Conservation (phyloP, 495 filamentous ascomycete genomes). For the Diplogelasinospora grovesii region DNA sequence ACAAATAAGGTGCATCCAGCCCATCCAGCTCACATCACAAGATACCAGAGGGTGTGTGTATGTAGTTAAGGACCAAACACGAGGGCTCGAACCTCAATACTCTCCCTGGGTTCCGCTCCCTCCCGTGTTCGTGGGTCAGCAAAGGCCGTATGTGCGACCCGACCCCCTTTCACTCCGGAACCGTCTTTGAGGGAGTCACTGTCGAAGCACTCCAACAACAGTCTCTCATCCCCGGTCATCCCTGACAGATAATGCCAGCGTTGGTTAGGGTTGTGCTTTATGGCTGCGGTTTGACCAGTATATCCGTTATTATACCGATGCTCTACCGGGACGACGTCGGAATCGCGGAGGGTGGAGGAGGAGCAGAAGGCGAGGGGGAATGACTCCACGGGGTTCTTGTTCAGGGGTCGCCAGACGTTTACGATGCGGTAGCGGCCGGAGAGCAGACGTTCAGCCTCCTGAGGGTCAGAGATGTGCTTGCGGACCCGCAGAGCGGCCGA, state of each 20-base stretch:
- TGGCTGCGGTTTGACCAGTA: slow-evolving; percentile 70
- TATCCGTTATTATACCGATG: slow-evolving; percentile 64
- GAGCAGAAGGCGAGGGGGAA: slow-evolving; percentile 67
- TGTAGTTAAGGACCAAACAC: slow-evolving; percentile 63
- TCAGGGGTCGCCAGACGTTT: slow-evolving; percentile 82
- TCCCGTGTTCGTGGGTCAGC: slow-evolving; percentile 58
- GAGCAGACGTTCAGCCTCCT: slow-evolving; percentile 51
- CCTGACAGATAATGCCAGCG: slow-evolving; percentile 76
- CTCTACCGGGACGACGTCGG: slow-evolving; percentile 63
- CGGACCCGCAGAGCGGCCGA: slow-evolving; percentile 59
- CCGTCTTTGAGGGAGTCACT: slow-evolving; percentile 44
- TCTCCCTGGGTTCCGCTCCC: slow-evolving; percentile 60
- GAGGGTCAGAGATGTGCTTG: slow-evolving; percentile 46
- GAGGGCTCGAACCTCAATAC: slow-evolving; percentile 80
- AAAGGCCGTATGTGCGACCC: slow-evolving; percentile 81
- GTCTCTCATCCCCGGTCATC: slow-evolving; percentile 64
- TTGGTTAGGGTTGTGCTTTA: slow-evolving; percentile 51
- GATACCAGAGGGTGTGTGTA: no score
- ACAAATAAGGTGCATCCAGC: background rate
- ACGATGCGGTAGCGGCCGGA: slow-evolving; percentile 67
- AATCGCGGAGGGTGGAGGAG: slow-evolving; percentile 49
- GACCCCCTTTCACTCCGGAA: slow-evolving; percentile 48
- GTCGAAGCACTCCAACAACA: slow-evolving; percentile 82
- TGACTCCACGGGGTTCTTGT: slow-evolving; percentile 57
- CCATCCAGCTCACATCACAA: background rate